These are phyloP conservation scores for Vanderwaltozyma tropicalis DNA, from an alignment of 805 yeast genomes.

Conservation along the genomic window DNA sequence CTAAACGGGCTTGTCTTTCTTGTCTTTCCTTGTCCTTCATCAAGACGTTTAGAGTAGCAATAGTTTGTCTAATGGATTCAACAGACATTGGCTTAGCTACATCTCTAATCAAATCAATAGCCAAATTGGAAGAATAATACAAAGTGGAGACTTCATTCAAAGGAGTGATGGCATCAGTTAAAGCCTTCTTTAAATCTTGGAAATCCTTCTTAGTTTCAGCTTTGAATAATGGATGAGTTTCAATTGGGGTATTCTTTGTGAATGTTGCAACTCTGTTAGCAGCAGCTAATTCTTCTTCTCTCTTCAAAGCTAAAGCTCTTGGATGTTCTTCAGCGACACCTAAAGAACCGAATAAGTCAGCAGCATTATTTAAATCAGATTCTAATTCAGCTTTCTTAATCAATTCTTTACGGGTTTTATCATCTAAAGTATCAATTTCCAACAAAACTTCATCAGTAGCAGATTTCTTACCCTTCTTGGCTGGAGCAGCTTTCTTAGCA, in stretches of 20 bases:
- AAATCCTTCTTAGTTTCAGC: conserved; percentile 73
- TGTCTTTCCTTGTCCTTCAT: conserved; percentile 79
- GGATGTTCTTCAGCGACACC: conserved; percentile 43
- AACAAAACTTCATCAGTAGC: conserved; percentile 33
- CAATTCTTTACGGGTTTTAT: conserved; percentile 60
- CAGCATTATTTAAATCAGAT: conserved; percentile 86
- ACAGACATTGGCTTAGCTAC: conserved; percentile 68
- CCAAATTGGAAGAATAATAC: conserved; percentile 64
- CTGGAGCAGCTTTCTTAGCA: conserved; percentile 16
- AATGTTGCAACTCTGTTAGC: conserved; percentile 20
- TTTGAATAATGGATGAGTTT: conserved; percentile 65
- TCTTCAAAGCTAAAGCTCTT: conserved; percentile 31
- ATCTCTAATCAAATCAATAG: conserved; percentile 80
- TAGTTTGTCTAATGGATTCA: conserved; percentile 76
- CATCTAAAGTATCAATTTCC: conserved; percentile 63
- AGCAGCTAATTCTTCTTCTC: conserved; percentile 30
- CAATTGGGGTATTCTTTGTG: conserved; percentile 46
- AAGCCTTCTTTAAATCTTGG: conserved; percentile 64
- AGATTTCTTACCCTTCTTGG: conserved; percentile 27
- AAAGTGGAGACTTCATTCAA: conserved; percentile 52
- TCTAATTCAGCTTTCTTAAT: conserved; percentile 70
- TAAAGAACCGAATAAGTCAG: conserved; percentile 75
- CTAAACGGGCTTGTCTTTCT: conserved; percentile 79
- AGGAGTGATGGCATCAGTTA: conserved; percentile 49
- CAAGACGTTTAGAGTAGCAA: conserved; percentile 71